Percentiles rank a stretch among this genome's conserved stretches.
phyloP scores from a whole-genome alignment of 352 stramenopile species.

The Pythium graminicola region DNA sequence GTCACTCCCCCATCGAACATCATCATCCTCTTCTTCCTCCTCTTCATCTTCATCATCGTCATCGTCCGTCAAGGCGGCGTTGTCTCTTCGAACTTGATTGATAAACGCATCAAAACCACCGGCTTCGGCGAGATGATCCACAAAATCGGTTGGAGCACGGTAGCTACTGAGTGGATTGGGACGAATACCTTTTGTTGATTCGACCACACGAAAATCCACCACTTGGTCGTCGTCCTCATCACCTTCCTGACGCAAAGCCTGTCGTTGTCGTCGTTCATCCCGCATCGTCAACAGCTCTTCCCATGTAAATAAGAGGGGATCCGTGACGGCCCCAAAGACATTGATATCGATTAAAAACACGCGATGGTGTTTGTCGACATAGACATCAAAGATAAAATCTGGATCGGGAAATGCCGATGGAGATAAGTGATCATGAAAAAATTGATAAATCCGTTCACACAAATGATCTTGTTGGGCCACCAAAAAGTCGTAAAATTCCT shows the following conservation, averaged over 20 bases:
- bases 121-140: constrained; percentile 64
- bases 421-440: constrained; percentile 37
- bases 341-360: constrained; percentile 95
- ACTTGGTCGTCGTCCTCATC: constrained; percentile 34
- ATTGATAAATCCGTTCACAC: constrained; percentile 58
- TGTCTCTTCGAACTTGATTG: constrained; percentile 78
- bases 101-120: constrained; percentile 78
- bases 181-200: constrained; percentile 51
- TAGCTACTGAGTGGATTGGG: constrained; percentile 70
- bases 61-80: constrained; percentile 27
- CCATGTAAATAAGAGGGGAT: constrained; percentile 93
- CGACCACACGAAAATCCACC: constrained; percentile 77
- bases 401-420: constrained; percentile 44
- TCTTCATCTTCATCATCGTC: constrained; percentile 20
- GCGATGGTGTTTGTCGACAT: constrained; percentile 89
- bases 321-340: constrained; percentile 88
- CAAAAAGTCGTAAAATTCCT: constrained; percentile 90
- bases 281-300: constrained; percentile 58
- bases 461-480: constrained; percentile 60
- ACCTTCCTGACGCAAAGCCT: constrained; percentile 1
- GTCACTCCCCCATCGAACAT: constrained; percentile 27
- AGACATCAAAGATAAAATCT: constrained; percentile 92
- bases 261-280: constrained; percentile 17
- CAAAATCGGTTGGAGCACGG: constrained; percentile 77
- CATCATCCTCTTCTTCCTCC: constrained; percentile 22